Evolutionary conservation across 306 rosid genomes (phyloP).

Genomic region (Fragaria ananassa): DNA sequence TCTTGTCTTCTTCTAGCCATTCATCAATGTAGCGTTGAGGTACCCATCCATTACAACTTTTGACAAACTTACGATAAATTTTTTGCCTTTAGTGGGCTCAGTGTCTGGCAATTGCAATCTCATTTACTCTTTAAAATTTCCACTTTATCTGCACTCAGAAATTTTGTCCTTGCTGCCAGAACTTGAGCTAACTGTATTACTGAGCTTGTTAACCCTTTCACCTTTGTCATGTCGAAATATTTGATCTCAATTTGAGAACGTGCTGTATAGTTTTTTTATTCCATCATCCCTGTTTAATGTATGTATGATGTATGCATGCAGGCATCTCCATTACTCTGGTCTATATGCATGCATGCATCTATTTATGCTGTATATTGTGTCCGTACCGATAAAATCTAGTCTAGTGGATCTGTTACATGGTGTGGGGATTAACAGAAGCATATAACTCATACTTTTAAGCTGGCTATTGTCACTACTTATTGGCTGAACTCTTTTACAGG

Average conservation of each 20-base stretch:
- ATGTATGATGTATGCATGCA: background rate
- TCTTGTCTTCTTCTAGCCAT: background rate
- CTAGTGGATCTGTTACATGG: background rate
- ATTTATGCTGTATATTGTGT: background rate
- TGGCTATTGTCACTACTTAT: background rate
- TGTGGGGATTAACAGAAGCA: background rate
- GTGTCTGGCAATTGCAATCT: background rate
- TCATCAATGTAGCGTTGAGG: background rate
- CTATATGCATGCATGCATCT: background rate
- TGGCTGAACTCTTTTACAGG: constrained; percentile 46
- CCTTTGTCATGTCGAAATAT: background rate
- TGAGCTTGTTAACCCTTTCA: background rate
- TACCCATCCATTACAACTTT: background rate
- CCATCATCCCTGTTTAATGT: background rate
- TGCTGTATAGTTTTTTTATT: background rate
- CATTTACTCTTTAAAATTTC: background rate
- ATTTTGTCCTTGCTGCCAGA: background rate
- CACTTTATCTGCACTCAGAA: background rate
- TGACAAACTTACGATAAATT: background rate
- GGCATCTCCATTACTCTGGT: background rate
- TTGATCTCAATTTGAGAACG: background rate
- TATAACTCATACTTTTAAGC: background rate
- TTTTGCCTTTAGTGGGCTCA: background rate
- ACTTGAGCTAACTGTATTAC: background rate
- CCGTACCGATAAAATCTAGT: background rate